Conservation (phyloP, 345 rosid species). For the Eucalyptus pumila region DNA sequence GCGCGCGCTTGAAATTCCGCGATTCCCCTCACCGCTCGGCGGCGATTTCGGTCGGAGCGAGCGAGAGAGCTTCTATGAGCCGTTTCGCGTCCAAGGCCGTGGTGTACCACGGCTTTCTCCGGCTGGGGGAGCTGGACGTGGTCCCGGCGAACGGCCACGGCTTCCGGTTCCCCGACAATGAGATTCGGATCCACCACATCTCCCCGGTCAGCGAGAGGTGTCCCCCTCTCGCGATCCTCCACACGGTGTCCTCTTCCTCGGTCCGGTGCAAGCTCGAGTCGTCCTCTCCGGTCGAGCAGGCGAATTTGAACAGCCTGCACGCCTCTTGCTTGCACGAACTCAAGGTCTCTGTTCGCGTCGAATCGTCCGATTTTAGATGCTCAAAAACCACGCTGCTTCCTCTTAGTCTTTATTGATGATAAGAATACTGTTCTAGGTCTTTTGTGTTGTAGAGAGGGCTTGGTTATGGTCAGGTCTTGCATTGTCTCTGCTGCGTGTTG, state of each 20-base stretch:
- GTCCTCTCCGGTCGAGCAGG: constrained; percentile 37
- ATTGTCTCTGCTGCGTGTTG: background rate
- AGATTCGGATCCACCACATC: constrained; percentile 76
- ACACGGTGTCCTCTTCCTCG: constrained; percentile 63
- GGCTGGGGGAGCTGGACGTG: constrained; percentile 74
- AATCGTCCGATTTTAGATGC: background rate
- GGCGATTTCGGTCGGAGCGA: background rate
- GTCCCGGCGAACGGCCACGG: constrained; percentile 30
- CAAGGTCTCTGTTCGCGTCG: constrained; percentile 31
- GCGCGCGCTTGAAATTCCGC: background rate
- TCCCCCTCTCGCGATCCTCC: constrained; percentile 83
- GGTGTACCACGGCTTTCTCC: constrained; percentile 70
- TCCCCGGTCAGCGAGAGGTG: constrained; percentile 70
- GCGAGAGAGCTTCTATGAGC: constrained; percentile 23
- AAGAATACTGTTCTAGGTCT: background rate
- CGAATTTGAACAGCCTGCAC: constrained; percentile 65
- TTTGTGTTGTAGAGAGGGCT: background rate
- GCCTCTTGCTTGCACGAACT: constrained; percentile 66
- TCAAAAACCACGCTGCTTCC: background rate
- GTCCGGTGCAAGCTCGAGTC: constrained; percentile 91
- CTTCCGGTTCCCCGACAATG: constrained; percentile 77
- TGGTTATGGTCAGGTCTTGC: background rate
- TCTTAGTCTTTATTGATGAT: background rate
- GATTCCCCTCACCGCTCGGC: background rate
- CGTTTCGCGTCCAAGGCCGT: constrained; percentile 66